A percentile compares a stretch with the other conserved stretches of the same genome.
Conservation (phyloP, 164 flowering plant species). For the Aristolochia californica region DNA sequence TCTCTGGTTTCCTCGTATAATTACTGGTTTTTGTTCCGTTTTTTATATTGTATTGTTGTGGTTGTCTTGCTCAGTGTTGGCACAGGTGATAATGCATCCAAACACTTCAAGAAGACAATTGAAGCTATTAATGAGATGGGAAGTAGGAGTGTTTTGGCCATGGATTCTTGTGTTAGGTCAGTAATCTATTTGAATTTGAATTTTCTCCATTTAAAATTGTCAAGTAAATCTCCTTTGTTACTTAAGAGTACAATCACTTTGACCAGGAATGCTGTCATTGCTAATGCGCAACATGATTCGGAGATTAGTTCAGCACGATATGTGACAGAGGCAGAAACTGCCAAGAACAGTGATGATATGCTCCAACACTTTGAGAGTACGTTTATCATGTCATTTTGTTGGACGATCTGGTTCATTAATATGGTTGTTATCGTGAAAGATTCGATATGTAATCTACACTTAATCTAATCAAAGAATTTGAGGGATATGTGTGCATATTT, state of each 20-base stretch:
- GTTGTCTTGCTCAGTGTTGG: conserved; percentile 31
- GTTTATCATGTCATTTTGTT: conserved; percentile 10
- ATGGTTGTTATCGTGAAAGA: too few species aligned
- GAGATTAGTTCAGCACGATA: conserved; percentile 51
- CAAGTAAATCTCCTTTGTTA: neutral
- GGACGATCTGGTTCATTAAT: too few species aligned
- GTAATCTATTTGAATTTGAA: conserved; percentile 6
- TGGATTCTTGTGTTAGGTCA: conserved; percentile 55
- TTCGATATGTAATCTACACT: neutral
- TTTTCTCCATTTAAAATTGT: neutral
- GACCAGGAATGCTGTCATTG: conserved; percentile 46
- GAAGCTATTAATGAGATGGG: conserved; percentile 51
- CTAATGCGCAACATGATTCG: conserved; percentile 52
- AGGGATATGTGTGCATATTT: too few species aligned
- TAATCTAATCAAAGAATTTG: too few species aligned
- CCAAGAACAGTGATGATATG: conserved; percentile 36
- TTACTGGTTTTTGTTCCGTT: neutral
- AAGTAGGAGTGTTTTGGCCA: conserved; percentile 29
- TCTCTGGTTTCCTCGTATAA: neutral
- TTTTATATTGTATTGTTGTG: neutral
- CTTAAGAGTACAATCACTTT: conserved; percentile 1
- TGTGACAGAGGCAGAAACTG: conserved; percentile 59
- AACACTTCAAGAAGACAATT: conserved; percentile 44
- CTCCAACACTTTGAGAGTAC: conserved; percentile 48
- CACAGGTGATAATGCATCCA: conserved; percentile 43